Conservation (phyloP, 2,329 filamentous ascomycete genomes). For the Exophiala sp. region DNA sequence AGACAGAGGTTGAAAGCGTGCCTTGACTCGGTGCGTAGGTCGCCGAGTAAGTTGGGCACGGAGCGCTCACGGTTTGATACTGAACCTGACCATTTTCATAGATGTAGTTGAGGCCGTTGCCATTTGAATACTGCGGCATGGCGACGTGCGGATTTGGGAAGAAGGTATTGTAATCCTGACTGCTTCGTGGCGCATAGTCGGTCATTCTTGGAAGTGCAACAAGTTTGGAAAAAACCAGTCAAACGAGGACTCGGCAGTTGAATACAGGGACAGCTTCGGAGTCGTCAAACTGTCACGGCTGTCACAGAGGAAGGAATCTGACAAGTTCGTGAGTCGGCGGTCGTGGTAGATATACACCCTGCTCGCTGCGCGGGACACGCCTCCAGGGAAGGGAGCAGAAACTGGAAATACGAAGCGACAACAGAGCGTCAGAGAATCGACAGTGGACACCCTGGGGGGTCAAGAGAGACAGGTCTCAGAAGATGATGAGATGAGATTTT, state of each 20-base stretch:
- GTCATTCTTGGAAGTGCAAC: constrained; percentile 33
- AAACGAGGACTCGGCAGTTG: constrained; percentile 14
- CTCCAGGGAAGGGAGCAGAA: neutral
- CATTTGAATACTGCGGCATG: constrained; percentile 31
- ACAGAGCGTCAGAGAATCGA: neutral
- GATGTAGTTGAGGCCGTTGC: constrained; percentile 26
- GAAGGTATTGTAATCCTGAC: constrained; percentile 32
- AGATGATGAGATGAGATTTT: neutral
- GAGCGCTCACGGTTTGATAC: constrained; percentile 29
- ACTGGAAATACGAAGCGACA: neutral
- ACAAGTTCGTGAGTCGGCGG: constrained; percentile 12
- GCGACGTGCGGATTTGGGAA: constrained; percentile 22
- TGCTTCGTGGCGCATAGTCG: constrained; percentile 37
- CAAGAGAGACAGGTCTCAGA: constrained; percentile 1
- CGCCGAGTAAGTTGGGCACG: constrained; percentile 36
- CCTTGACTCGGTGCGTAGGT: constrained; percentile 36
- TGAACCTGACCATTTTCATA: constrained; percentile 26
- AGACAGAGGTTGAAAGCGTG: constrained; percentile 31
- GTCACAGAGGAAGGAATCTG: constrained; percentile 17
- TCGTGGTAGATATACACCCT: neutral
- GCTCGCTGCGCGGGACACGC: neutral
- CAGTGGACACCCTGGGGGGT: neutral
- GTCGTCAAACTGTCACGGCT: constrained; percentile 19
- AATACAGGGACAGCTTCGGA: constrained; percentile 13
- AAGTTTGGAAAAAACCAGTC: constrained; percentile 17